Conservation (phyloP, 208 protist species). For the Angomonas deanei region DNA sequence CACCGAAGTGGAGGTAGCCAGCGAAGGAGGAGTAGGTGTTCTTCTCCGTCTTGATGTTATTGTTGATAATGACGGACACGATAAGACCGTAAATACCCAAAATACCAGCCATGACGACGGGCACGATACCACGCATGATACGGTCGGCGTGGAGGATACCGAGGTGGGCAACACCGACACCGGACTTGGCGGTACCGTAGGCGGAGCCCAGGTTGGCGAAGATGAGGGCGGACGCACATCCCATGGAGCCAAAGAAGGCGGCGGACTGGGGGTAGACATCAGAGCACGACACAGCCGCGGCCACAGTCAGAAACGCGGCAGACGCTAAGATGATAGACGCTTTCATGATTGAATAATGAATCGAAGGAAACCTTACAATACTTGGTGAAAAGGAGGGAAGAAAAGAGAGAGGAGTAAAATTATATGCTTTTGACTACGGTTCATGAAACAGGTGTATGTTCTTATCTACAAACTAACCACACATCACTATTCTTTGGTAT, state of each 20-base stretch:
- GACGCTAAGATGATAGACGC: not conserved
- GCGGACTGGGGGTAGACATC: conserved; percentile 85
- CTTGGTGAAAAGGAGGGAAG: conserved; percentile 2
- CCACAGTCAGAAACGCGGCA: conserved; percentile 8
- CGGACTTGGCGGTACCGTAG: conserved; percentile 98
- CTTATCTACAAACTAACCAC: conserved; percentile 11
- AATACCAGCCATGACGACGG: conserved; percentile 95
- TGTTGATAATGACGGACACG: conserved; percentile 97
- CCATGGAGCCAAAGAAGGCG: conserved; percentile 96
- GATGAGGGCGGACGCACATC: conserved; percentile 86
- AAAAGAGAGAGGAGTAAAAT: not conserved
- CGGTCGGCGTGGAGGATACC: conserved; percentile 95
- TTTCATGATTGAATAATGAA: not conserved
- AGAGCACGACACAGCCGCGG: conserved; percentile 43
- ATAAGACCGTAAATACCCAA: conserved; percentile 99
- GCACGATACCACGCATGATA: conserved; percentile 93
- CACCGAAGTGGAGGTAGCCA: conserved; percentile 85
- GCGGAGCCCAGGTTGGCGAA: conserved; percentile 96
- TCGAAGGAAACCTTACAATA: not conserved
- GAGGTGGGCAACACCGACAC: conserved; percentile 96
- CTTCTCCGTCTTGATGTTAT: conserved; percentile 73
- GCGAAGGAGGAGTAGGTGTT: conserved; percentile 66
- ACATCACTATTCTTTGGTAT: not conserved
- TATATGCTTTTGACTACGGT: conserved; percentile 8
- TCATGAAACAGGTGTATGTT: too few relatives aligned